Evolutionary conservation across 108 stramenopile species (phyloP).

Genomic region (Conticribra weissflogii): DNA sequence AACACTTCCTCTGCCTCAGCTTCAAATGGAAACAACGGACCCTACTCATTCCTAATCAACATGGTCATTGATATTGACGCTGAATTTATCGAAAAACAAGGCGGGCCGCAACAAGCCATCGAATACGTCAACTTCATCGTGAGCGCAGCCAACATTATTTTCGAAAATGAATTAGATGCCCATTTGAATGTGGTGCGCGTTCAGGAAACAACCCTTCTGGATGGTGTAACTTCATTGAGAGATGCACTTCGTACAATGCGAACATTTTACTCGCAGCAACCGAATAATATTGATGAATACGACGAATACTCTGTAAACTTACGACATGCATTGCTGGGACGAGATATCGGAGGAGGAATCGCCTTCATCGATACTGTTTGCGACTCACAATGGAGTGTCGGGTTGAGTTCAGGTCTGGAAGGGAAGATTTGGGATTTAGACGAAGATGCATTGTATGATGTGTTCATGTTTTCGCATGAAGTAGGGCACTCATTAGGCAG

Average conservation of each 20-base stretch:
- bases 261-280: not conserved
- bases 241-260: constrained; percentile 20
- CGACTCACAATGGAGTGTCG: constrained; percentile 14
- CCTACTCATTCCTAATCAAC: constrained; percentile 10
- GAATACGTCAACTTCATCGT: constrained; percentile 25
- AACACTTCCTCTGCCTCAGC: constrained; percentile 6
- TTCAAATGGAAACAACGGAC: constrained; percentile 2
- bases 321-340: constrained; percentile 25
- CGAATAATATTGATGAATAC: not conserved
- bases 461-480: constrained; percentile 27
- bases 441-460: constrained; percentile 21
- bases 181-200: constrained; percentile 19
- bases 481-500: constrained; percentile 25
- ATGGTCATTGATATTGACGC: constrained; percentile 26
- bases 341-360: constrained; percentile 30
- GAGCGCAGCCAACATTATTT: constrained; percentile 14
- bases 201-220: constrained; percentile 18
- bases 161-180: constrained; percentile 18
- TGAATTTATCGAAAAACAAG: constrained; percentile 20
- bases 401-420: constrained; percentile 24
- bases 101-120: constrained; percentile 11
- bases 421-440: constrained; percentile 21
- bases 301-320: not conserved
- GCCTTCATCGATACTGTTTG: constrained; percentile 34
- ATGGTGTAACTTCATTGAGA: not conserved